phyloP scores from a whole-genome alignment of 495 filamentous ascomycete genomes.

The Cryomyces minteri region DNA sequence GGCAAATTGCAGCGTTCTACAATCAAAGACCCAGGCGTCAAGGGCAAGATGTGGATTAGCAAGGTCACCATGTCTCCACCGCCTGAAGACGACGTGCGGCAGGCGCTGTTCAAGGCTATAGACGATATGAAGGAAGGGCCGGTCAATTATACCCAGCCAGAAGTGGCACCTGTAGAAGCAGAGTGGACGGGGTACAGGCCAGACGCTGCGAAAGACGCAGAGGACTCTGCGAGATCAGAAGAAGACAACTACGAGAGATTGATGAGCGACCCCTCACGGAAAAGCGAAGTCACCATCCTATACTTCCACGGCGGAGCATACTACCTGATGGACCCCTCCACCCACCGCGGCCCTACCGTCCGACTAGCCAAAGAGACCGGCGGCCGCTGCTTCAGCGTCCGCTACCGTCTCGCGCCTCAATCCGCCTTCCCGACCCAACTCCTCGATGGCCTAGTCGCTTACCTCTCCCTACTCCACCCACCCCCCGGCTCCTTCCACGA shows the following conservation, averaged over 20 bases:
- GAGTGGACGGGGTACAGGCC: conserved; percentile 51
- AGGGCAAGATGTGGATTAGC: conserved; percentile 66
- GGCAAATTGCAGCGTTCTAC: conserved; percentile 43
- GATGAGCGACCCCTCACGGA: conserved; percentile 41
- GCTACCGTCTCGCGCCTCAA: conserved; percentile 81
- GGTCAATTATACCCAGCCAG: conserved; percentile 32
- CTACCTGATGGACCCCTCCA: conserved; percentile 60
- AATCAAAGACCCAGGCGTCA: conserved; percentile 44
- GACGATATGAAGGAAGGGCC: conserved; percentile 32
- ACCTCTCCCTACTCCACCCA: conserved; percentile 69
- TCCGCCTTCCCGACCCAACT: conserved; percentile 30
- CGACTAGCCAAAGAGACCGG: conserved; percentile 30
- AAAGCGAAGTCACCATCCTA: conserved; percentile 47
- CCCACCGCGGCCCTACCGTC: conserved; percentile 29
- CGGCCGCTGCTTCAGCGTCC: conserved; percentile 51
- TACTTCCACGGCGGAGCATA: conserved; percentile 89
- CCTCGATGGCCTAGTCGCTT: conserved; percentile 66
- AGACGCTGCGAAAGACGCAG: conserved; percentile 33
- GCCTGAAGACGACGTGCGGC: conserved; percentile 36
- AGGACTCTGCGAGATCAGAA: conserved; percentile 42
- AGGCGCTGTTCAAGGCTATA: conserved; percentile 42
- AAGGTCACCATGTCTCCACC: conserved; percentile 40
- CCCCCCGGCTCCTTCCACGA: conserved; percentile 53
- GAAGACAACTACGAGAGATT: conserved; percentile 51
- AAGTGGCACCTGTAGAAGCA: conserved; percentile 42